Evolutionary conservation across 805 yeast genomes (phyloP), one percentile per base, ranked within the genome.

Genomic region (Yarrowia keelungensis): DNA sequence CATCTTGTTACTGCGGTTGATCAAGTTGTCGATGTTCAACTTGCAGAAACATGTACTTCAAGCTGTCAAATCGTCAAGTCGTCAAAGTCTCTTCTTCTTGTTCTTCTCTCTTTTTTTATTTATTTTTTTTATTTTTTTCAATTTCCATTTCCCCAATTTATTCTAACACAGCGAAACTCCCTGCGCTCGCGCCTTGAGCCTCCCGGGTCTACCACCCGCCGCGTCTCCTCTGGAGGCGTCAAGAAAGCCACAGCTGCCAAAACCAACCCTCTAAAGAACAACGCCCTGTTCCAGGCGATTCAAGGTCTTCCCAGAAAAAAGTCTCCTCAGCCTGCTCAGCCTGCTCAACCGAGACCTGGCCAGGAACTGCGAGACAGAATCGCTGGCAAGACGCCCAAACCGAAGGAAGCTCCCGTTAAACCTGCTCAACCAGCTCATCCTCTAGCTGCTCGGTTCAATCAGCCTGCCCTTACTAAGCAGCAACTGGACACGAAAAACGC

Each of bases 281-380:
- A 59, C 12, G 65, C 65, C 0, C 65, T 59, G 7, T 59, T 59
- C 51, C 65, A 59, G 51, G 65, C 65, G n/a, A 41, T 59, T 39
- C 35, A 45, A 7, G 65, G 65, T 12, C 16, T 59, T 9, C 65
- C 65, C 8, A 3, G 65, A 43, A 16, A 38, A 43, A 16, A 38
- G 1, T 41, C 62, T 22, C 36, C 62, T 10, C 35, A 47, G 3
- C 11, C 62, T 3, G 11, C 47, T 2, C 39, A 26, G 9, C 22
- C 46, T n/a, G 9, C 5, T 2, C 19, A 16, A 12, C 26, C 59
- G 8, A 26, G 19, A 14, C 59, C 59, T 8, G 62, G 62, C 9
- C 62, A 56, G 15, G 62, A 56, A 15, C 19, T 56, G 22, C 15
- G 62, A 26, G 62, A 56, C 16, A 8, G 62, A 26, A 56, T 56